Evolutionary conservation across 139 green algal species (phyloP), one percentile per base, ranked within the genome.

Genomic region (Picochlorum sp.): DNA sequence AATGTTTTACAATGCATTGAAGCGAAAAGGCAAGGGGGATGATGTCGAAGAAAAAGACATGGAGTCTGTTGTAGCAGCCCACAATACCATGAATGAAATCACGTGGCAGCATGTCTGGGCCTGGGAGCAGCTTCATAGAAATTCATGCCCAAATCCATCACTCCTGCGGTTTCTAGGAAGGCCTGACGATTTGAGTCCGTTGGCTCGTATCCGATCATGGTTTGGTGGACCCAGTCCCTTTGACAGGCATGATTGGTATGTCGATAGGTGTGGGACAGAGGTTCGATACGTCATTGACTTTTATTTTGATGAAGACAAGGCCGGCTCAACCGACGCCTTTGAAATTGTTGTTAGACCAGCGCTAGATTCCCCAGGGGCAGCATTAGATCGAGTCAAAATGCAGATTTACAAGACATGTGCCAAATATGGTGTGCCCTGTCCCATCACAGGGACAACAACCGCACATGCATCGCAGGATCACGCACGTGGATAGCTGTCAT

Each of bases 221-320:
- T 57, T 92, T 44, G 80, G 82, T 0, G 82, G 81, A 4, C 62
- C 77, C 69, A 58, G 90, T 71, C 79, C 91, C 1, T 97, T 97
- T 79, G 91, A 97, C 77, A 80, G 91, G 9, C 91, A 96, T 67
- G 90, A 96, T 72, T 97, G 90, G 88, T 86, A 83, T n/a, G 77
- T 96, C n/a, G 90, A 96, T 73, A 61, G 85, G 14, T 84, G 73
- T 63, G 91, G 90, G 2, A 21, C 78, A 54, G 80, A 93, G 66
- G 87, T 97, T 31, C 83, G 91, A 16, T 97, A 97, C 76, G 79
- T 97, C 38, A 96, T 97, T 49, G 91, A 97, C 72, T 97, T 96
- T 70, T 97, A 97, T 72, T 96, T 92, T 66, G 78, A 95, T 72
- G 91, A 97, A 37, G 75, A 90, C 37, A 91, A 89, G 56, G 90